Evolutionary conservation across 805 yeast species (phyloP).

Genomic region (Teunomyces pallodes): DNA sequence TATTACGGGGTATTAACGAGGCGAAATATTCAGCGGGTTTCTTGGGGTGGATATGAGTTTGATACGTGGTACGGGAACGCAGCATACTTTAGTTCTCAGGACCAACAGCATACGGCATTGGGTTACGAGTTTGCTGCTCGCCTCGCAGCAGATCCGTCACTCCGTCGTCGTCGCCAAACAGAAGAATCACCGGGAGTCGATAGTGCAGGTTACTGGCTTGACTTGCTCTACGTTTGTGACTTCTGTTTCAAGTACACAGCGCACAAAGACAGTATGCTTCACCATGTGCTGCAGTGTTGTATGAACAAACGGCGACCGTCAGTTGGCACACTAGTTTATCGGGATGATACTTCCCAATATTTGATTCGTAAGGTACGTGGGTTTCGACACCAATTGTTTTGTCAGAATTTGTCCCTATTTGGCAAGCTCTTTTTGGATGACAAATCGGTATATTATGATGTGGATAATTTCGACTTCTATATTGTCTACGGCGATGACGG

Average conservation of each 20-base stretch:
- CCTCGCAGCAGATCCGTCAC: conserved; percentile 14
- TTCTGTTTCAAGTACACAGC: conserved; percentile 81
- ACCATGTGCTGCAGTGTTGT: conserved; percentile 50
- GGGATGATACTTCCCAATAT: conserved; percentile 45
- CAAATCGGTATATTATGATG: conserved; percentile 80
- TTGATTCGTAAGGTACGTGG: conserved; percentile 70
- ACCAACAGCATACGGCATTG: conserved; percentile 38
- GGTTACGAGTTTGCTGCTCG: conserved; percentile 40
- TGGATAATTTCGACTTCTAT: conserved; percentile 79
- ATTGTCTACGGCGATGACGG: conserved; percentile 55
- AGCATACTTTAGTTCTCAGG: conserved; percentile 55
- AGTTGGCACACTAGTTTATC: conserved; percentile 70
- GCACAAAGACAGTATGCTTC: conserved; percentile 36
- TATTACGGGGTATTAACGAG: conserved; percentile 60
- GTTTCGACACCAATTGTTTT: conserved; percentile 56
- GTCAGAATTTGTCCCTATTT: conserved; percentile 81
- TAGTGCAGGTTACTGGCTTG: conserved; percentile 48
- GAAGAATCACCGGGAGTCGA: background rate
- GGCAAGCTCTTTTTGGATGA: conserved; percentile 87
- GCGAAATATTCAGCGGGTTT: conserved; percentile 64
- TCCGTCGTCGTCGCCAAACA: background rate
- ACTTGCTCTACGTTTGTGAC: conserved; percentile 69
- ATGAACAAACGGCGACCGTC: conserved; percentile 31
- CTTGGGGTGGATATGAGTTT: conserved; percentile 65
- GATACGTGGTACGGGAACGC: conserved; percentile 88